Conservation (phyloP, 805 yeast species). For the Candida arabinofermentans region DNA sequence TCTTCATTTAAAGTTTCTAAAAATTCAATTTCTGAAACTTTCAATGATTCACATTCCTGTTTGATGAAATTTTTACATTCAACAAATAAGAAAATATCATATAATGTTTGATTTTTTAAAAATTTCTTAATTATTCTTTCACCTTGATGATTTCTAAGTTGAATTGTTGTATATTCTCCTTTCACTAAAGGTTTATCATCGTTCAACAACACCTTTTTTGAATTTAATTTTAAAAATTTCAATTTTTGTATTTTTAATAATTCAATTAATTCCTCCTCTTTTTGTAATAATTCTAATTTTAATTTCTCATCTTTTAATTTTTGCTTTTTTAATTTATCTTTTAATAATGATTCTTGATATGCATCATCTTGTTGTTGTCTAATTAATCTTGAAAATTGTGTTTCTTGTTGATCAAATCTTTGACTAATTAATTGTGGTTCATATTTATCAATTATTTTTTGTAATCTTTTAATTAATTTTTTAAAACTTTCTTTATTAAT, state of each 20-base stretch:
- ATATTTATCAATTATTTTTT: constrained; percentile 46
- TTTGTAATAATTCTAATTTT: constrained; percentile 17
- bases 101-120: constrained; percentile 33
- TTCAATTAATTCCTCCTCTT: constrained; percentile 11
- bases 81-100: constrained; percentile 48
- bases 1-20: constrained; percentile 7
- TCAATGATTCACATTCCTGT: constrained; percentile 6
- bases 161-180: constrained; percentile 38
- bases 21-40: constrained; percentile 10
- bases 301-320: constrained; percentile 22
- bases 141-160: constrained; percentile 55
- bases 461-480: constrained; percentile 34
- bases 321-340: constrained; percentile 44
- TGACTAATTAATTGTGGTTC: constrained; percentile 59
- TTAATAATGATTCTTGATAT: constrained; percentile 54
- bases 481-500: constrained; percentile 14
- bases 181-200: constrained; percentile 18
- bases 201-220: background rate
- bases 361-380: constrained; percentile 66
- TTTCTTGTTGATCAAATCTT: constrained; percentile 56
- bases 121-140: constrained; percentile 44
- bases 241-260: constrained; percentile 1
- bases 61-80: constrained; percentile 34
- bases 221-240: background rate
- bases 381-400: constrained; percentile 52